Percentiles rank a stretch among this genome's conserved stretches.
Evolutionary conservation across 2,329 filamentous ascomycete species (phyloP).

Genomic region (Hirsutella rhossiliensis): DNA sequence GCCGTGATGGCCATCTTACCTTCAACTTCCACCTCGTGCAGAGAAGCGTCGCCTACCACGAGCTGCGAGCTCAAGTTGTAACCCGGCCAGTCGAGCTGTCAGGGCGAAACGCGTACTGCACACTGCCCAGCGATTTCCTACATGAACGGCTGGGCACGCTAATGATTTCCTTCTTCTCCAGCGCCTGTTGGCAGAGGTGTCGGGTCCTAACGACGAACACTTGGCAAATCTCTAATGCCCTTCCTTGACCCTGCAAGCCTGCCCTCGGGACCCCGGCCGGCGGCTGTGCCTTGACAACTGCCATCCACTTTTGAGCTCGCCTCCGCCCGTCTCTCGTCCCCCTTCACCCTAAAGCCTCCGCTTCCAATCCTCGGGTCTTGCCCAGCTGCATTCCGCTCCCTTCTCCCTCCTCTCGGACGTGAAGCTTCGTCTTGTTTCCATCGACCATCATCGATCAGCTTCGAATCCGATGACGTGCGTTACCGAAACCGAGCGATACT

Average conservation of each 20-base stretch:
- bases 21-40: too few relatives aligned
- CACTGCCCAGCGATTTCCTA: too few relatives aligned
- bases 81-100: too few relatives aligned
- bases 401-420: neutral
- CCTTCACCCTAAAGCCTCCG: neutral
- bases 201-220: neutral
- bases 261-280: too few relatives aligned
- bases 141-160: too few relatives aligned
- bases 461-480: neutral
- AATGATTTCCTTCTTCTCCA: neutral
- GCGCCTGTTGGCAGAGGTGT: neutral
- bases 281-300: too few relatives aligned
- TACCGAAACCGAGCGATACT: slow-evolving; percentile 6
- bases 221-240: neutral
- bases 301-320: too few relatives aligned
- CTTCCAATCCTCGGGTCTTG: neutral
- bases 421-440: neutral
- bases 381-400: neutral
- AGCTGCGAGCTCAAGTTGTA: too few relatives aligned
- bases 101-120: too few relatives aligned
- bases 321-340: too few relatives aligned
- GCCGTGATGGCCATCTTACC: too few relatives aligned
- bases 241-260: neutral
- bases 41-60: too few relatives aligned
- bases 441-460: neutral